These are phyloP conservation scores for Zygosaccharomyces sapae DNA, from an alignment of 1,139 yeast species.

Conservation along the genomic window DNA sequence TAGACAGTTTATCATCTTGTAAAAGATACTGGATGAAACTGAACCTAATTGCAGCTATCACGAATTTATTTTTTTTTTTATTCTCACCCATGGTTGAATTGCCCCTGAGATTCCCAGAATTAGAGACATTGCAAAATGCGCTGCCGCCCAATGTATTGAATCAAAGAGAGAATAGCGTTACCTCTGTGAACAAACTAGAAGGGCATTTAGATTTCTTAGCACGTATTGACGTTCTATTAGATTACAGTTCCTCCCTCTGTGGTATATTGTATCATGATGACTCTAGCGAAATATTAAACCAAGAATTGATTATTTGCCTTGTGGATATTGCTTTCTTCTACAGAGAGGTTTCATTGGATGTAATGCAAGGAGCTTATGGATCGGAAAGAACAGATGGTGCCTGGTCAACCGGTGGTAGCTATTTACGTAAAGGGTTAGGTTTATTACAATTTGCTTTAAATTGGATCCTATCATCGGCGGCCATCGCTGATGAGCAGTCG, in stretches of 20 bases:
- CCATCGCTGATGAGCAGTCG: not conserved
- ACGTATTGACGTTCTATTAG: slow-evolving; percentile 10
- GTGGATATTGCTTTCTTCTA: slow-evolving; percentile 22
- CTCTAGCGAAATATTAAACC: not conserved
- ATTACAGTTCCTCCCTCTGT: slow-evolving; percentile 8
- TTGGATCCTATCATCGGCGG: slow-evolving; percentile 6
- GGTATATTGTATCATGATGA: no score
- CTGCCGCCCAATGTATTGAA: slow-evolving; percentile 7
- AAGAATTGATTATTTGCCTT: slow-evolving; percentile 11
- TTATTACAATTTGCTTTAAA: slow-evolving; percentile 18
- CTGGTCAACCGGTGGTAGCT: slow-evolving; percentile 30
- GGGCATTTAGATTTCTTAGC: slow-evolving; percentile 7
- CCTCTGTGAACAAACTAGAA: slow-evolving; percentile 4
- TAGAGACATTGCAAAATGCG: slow-evolving; percentile 4
- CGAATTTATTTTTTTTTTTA: no score
- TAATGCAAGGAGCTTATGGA: slow-evolving; percentile 27
- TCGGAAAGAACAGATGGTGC: slow-evolving; percentile 15
- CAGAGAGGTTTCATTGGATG: slow-evolving; percentile 21
- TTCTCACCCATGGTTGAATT: slow-evolving; percentile 1
- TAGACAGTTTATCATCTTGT: no score
- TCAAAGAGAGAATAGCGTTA: slow-evolving; percentile 9
- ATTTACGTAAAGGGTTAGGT: slow-evolving; percentile 28
- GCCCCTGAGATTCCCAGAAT: slow-evolving; percentile 2
- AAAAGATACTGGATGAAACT: no score
- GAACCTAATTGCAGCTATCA: no score